These are phyloP conservation scores for Sugiyamaella novakii DNA, from an alignment of 1,139 yeast species.

Conservation along the genomic window DNA sequence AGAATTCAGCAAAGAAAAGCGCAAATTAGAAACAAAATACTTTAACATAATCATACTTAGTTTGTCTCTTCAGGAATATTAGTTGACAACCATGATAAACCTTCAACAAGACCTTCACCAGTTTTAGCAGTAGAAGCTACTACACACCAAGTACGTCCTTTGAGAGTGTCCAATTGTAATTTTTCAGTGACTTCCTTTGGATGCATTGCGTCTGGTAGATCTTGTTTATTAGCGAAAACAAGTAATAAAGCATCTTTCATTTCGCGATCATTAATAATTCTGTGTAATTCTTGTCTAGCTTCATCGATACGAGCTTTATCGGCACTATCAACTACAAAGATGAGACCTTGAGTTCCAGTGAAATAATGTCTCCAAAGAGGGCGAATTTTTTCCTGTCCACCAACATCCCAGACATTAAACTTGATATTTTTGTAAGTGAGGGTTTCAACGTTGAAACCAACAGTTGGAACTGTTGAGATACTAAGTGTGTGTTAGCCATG, in stretches of 20 bases:
- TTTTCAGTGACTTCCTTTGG: constrained; percentile 88
- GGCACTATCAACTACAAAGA: constrained; percentile 85
- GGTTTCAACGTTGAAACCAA: constrained; percentile 92
- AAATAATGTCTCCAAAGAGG: constrained; percentile 95
- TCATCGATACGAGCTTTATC: constrained; percentile 73
- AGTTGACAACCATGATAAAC: constrained; percentile 82
- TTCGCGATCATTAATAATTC: constrained; percentile 78
- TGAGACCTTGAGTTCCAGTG: constrained; percentile 91
- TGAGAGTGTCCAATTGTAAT: constrained; percentile 77
- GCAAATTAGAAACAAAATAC: not conserved
- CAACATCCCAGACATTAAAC: constrained; percentile 96
- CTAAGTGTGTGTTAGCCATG: constrained; percentile 29
- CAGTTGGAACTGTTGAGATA: constrained; percentile 87
- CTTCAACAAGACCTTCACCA: constrained; percentile 90
- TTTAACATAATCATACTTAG: constrained; percentile 13
- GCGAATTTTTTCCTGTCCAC: constrained; percentile 89
- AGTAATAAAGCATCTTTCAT: constrained; percentile 76
- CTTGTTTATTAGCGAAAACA: constrained; percentile 92
- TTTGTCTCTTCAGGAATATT: constrained; percentile 52
- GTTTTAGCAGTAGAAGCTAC: constrained; percentile 89
- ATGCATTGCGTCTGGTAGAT: constrained; percentile 83
- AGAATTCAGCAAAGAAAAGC: not conserved
- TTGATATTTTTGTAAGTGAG: constrained; percentile 84
- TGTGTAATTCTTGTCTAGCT: constrained; percentile 73
- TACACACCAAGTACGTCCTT: constrained; percentile 89